Evolutionary conservation across 176 grass and related monocot genomes (phyloP), one percentile per base, ranked within the genome.

Genomic region (Lolium perenne): DNA sequence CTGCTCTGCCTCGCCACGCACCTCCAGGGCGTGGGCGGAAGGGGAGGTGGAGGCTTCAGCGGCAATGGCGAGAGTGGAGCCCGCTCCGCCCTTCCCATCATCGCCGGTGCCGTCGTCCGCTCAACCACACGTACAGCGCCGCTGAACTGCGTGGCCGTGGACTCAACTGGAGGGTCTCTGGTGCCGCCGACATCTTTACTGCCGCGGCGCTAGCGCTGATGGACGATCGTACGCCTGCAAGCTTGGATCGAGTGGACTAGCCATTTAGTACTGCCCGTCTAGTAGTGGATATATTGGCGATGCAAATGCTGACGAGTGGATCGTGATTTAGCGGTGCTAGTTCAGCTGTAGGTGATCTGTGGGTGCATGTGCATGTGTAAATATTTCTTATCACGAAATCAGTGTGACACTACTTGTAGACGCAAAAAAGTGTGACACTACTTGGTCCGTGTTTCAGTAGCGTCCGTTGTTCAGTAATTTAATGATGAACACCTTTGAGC

Each of bases 1-100:
- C 35, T 77, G 59, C 80, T 88, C 8, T 88, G 71, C 86, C 23
- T 87, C 10, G 21, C 80, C 8, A 5, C 80, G 15, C 80, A 77
- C 51, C 7, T 56, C 29, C 74, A 26, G 10, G 60, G 60, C 4
- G 60, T 4, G 22, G 22, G 1, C 21, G 57, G 57, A 6, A 59
- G 7, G 20, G 57, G 8, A 2, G 41, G 41, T 43, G 41, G 41
- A 43, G 41, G 58, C 21, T 61, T 18, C 21, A n/a, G 9, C 58
- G 2, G 58, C 9, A 20, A 8, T 60, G 57, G 57, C 4, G 41
- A 43, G 7, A 3, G 32, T 35, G 32, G 41, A 43, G 41, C 18
- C 15, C 12, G 14, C 50, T 15, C 50, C 8, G 14, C 50, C 48
- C 2, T 50, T 7, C 7, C 41, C 41, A 8, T 45, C 41, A 45